phyloP scores from a whole-genome alignment of 2,329 filamentous ascomycete genomes.

The Colletotrichum sp. region DNA sequence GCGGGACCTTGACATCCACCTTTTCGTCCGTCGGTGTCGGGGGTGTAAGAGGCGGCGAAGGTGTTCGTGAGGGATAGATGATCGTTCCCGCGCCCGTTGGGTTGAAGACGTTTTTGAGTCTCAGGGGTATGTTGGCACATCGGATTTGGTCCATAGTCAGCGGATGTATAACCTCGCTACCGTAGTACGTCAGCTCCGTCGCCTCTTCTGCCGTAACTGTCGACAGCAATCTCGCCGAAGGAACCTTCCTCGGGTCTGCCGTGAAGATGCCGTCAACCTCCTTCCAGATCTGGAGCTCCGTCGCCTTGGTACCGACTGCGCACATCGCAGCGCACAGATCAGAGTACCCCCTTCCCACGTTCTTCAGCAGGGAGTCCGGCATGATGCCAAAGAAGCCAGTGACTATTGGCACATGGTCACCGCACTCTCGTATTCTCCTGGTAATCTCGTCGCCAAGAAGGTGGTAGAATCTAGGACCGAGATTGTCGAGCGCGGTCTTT shows the following conservation, averaged over 20 bases:
- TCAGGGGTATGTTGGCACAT: conserved; percentile 81
- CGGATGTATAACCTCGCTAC: conserved; percentile 96
- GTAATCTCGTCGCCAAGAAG: conserved; percentile 64
- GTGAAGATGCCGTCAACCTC: conserved; percentile 96
- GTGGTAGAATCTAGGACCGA: conserved; percentile 75
- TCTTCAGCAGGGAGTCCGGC: conserved; percentile 85
- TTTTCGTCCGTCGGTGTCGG: conserved; percentile 48
- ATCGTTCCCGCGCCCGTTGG: conserved; percentile 79
- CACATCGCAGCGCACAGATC: conserved; percentile 93
- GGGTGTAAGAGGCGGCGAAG: conserved; percentile 61
- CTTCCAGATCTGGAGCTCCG: conserved; percentile 97
- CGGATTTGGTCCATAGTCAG: conserved; percentile 98
- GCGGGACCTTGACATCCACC: conserved; percentile 50
- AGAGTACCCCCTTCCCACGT: conserved; percentile 92
- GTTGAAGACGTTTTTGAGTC: conserved; percentile 92
- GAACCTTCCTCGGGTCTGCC: conserved; percentile 84
- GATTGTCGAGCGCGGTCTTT: conserved; percentile 60
- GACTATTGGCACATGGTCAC: conserved; percentile 73
- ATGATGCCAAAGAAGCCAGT: conserved; percentile 98
- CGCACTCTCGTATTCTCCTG: conserved; percentile 68
- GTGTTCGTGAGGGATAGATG: conserved; percentile 74
- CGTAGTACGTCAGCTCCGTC: conserved; percentile 91
- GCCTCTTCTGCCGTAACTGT: conserved; percentile 94
- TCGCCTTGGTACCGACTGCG: conserved; percentile 82
- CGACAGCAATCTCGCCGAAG: conserved; percentile 82